Base-by-base conservation (phyloP, 1,284 basidiomycete genomes). In the Crepidotus sp. region DNA sequence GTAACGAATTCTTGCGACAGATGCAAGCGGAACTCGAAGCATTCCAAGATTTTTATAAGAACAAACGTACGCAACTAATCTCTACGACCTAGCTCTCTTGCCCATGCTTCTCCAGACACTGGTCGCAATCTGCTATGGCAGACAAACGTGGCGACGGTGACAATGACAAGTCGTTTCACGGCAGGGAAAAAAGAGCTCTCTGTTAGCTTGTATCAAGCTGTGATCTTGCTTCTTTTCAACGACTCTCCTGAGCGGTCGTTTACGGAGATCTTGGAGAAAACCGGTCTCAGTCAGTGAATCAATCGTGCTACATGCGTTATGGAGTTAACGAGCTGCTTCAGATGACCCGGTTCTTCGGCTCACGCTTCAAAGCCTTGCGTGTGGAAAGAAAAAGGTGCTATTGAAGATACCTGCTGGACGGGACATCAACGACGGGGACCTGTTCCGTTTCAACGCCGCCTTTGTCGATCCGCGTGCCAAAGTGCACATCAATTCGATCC, bases 401-500 rank as follows among this genome's bases (percentile, higher is more conserved):
- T 74, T 73, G 59, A 97, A 97, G 64, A 64, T 74, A 6, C 91
- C 95, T 0, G 64, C 67, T 1, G 87, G 90, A 3, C 80, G 77
- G 55, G 92, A 96, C 15, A 83, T 98, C 27, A 62, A 80, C 24
- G 77, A 85, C 31, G 68, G 63, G 0, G 95, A 98, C 60, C 61
- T 76, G 41, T 95, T 98, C 61, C 62, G 63, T 25, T 89, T 87
- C 68, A 97, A 98, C 63, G 70, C 77, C 36, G 77, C 76, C 13
- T 96, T 98, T 62, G 79, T 80, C 32, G 88, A 95, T 58, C 74
- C 83, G 6, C 74, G 80, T 18, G 68, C 80, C 38, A 86, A 83
- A 55, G 79, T 98, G 36, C 87, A 90, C 61, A 95, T 98, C 68
- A 97, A 95, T 59, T 90, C 93, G 40, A 96, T 98, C 51, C 95